Conservation (phyloP, 140 eudicot genomes). For the Bidens hawaiensis region DNA sequence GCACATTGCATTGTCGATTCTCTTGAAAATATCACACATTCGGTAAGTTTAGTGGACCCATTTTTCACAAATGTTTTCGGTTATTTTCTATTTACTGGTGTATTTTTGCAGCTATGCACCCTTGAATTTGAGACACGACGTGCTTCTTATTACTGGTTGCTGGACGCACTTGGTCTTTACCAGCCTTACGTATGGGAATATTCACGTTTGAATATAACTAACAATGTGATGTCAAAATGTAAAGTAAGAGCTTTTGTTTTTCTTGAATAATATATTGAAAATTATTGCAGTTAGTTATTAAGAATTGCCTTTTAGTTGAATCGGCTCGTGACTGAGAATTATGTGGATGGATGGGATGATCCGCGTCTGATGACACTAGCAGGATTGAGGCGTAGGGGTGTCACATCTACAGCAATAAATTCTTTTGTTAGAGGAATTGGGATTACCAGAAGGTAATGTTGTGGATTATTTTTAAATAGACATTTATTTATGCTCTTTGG, state of each 20-base stretch:
- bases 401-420: slow-evolving; percentile 79
- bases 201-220: slow-evolving; percentile 74
- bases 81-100: background rate
- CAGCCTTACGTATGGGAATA: slow-evolving; percentile 95
- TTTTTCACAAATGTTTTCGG: background rate
- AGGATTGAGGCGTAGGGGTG: slow-evolving; percentile 88
- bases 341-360: slow-evolving; percentile 98
- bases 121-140: slow-evolving; percentile 95
- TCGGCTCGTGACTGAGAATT: slow-evolving; percentile 78
- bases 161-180: slow-evolving; percentile 78
- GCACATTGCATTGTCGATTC: no score
- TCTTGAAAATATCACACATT: slow-evolving; percentile 88
- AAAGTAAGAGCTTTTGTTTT: slow-evolving; percentile 49
- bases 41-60: slow-evolving; percentile 40
- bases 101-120: slow-evolving; percentile 72
- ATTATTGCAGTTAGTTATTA: background rate
- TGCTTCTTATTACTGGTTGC: slow-evolving; percentile 92
- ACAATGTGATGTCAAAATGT: slow-evolving; percentile 94
- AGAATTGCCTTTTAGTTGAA: slow-evolving; percentile 50
- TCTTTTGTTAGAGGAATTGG: slow-evolving; percentile 87
- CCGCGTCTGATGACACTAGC: no score
- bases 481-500: background rate
- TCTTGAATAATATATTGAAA: no score
- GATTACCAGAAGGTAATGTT: slow-evolving; percentile 94
- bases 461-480: background rate